Conservation (phyloP, 2,329 filamentous ascomycete species). For the Ascochyta clinopodiicola region DNA sequence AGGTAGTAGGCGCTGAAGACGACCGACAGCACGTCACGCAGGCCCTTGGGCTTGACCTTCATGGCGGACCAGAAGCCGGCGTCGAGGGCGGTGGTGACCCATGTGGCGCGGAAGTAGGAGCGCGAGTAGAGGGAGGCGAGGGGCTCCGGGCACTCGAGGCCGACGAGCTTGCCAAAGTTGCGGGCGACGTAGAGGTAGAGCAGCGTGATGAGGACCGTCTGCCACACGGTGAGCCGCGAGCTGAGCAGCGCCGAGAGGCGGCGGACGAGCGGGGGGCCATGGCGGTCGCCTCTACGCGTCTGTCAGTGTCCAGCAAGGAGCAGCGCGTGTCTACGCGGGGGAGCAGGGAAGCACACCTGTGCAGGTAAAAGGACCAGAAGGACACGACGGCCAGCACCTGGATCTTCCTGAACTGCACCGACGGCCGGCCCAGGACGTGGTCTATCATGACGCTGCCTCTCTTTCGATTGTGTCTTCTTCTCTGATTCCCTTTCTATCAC, state of each 20-base stretch:
- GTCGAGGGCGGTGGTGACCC: conserved; percentile 92
- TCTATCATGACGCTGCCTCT: conserved; percentile 58
- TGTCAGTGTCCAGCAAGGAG: conserved; percentile 20
- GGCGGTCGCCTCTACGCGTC: conserved; percentile 72
- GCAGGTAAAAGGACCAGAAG: conserved; percentile 88
- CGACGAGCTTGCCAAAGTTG: conserved; percentile 92
- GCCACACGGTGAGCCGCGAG: conserved; percentile 81
- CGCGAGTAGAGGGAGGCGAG: conserved; percentile 92
- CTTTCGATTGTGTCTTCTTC: not conserved
- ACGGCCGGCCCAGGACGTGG: conserved; percentile 90
- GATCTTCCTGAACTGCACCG: conserved; percentile 86
- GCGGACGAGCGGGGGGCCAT: conserved; percentile 83
- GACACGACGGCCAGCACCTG: conserved; percentile 90
- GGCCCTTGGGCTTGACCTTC: conserved; percentile 80
- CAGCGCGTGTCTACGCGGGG: not conserved
- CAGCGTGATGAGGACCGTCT: conserved; percentile 84
- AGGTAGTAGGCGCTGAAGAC: conserved; percentile 90
- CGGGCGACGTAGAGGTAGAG: conserved; percentile 89
- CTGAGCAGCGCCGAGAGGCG: conserved; percentile 74
- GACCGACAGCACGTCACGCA: conserved; percentile 82
- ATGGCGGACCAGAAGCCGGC: conserved; percentile 99
- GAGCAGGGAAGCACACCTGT: conserved; percentile 61
- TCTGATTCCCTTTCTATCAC: not conserved
- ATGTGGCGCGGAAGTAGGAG: conserved; percentile 94
- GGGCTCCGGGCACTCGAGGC: conserved; percentile 90